Evolutionary conservation across 2,329 filamentous ascomycete species (phyloP), one percentile per base, ranked within the genome.

Genomic region (Lecanoromycetidae sp.): DNA sequence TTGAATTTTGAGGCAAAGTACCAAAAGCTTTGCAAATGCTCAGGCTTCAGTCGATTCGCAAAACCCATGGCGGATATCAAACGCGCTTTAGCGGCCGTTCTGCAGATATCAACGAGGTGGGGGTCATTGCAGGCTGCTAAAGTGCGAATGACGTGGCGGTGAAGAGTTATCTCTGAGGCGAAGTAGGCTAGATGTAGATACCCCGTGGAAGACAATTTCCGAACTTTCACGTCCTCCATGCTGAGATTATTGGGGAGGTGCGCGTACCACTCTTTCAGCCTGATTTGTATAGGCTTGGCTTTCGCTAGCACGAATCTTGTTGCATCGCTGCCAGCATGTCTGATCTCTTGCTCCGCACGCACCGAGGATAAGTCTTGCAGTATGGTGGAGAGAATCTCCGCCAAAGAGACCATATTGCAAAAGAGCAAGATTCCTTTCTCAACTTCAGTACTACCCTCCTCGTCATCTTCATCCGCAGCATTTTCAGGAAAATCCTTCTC

Each of bases 401-500:
- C 71, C 13, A 75, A 60, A 6, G 66, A 64, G 27, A 74, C 71
- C 64, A 73, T 70, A 34, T 70, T 66, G 52, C 66, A 70, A 55
- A 75, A 75, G 26, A 88, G 65, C 15, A 15, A 25, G 6, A 37
- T 36, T 17, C 47, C 44, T 26, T 76, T 73, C 60, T 43, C 50
- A 12, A 48, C 45, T 22, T 46, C 45, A 25, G 62, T 59, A 44
- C 75, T 67, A 55, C 76, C 76, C 46, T 82, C 78, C 53, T 80
- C 79, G 5, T 66, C 61, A 34, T 79, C 69, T 38, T 72, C 69
- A 53, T 82, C 76, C 63, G 76, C 77, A 50, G 84, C 80, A 10
- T 78, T 76, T 50, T 87, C 84, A 20, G 80, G 77, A 56, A 87
- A 87, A 50, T 75, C 71, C 10, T 60, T 58, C 35, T 63, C 60